Evolutionary conservation across 208 protist species (phyloP).

Genomic region (Strigomonas galati): DNA sequence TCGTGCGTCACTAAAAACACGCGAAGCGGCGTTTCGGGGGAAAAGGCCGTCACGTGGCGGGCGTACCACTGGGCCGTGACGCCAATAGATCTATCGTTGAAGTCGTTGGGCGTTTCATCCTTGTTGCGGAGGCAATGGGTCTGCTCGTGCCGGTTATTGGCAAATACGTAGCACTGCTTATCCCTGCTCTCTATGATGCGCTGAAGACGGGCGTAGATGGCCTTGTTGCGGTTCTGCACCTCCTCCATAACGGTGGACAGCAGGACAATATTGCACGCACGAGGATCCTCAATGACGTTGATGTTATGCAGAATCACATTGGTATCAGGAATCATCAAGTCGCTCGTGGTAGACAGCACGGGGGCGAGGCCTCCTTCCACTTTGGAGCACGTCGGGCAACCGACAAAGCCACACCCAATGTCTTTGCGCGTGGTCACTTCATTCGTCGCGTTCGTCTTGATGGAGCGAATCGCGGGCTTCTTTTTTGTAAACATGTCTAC

Average conservation of each 20-base stretch:
- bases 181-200: slow-evolving; percentile 54
- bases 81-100: slow-evolving; percentile 88
- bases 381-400: slow-evolving; percentile 47
- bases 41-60: slow-evolving; percentile 49
- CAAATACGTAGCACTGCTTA: slow-evolving; percentile 89
- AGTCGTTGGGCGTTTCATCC: slow-evolving; percentile 83
- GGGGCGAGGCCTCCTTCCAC: slow-evolving; percentile 17
- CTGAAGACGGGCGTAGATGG: slow-evolving; percentile 85
- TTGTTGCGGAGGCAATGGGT: slow-evolving; percentile 65
- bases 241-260: slow-evolving; percentile 88
- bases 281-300: slow-evolving; percentile 79
- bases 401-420: slow-evolving; percentile 69
- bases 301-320: slow-evolving; percentile 94
- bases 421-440: slow-evolving; percentile 62
- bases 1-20: slow-evolving; percentile 78
- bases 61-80: slow-evolving; percentile 86
- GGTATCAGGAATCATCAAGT: slow-evolving; percentile 83
- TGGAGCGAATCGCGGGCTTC: slow-evolving; percentile 41
- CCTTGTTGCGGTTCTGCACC: slow-evolving; percentile 87
- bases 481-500: slow-evolving; percentile 80
- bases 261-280: slow-evolving; percentile 84
- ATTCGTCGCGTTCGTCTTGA: slow-evolving; percentile 17
- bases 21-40: slow-evolving; percentile 15
- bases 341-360: slow-evolving; percentile 22
- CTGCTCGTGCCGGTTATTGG: slow-evolving; percentile 90